Conservation (phyloP, 306 rosid genomes). For the Lathyrus tuberosus region DNA sequence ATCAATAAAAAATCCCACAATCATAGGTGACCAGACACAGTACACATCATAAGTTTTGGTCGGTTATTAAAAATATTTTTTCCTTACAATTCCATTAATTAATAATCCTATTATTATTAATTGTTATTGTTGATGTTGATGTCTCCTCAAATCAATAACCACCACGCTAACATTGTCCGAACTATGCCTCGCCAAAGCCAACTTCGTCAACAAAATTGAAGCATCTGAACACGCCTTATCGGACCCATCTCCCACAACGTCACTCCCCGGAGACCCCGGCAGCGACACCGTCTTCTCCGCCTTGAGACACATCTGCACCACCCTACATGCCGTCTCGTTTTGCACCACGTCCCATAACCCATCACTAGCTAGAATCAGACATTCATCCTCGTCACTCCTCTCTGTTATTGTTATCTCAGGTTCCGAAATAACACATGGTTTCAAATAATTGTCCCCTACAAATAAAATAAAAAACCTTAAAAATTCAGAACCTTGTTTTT, state of each 20-base stretch:
- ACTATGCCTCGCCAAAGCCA: constrained; percentile 86
- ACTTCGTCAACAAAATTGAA: constrained; percentile 73
- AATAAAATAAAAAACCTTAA: not conserved
- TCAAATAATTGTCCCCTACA: constrained; percentile 70
- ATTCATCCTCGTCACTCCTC: constrained; percentile 72
- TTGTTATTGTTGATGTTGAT: constrained; percentile 3
- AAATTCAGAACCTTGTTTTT: not conserved
- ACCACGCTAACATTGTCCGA: constrained; percentile 87
- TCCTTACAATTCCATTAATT: not conserved
- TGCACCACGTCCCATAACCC: constrained; percentile 94
- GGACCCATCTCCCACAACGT: constrained; percentile 44
- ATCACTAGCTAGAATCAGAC: constrained; percentile 80
- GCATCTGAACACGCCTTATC: constrained; percentile 80
- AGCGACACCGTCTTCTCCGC: constrained; percentile 46
- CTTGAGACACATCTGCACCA: constrained; percentile 65
- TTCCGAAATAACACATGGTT: constrained; percentile 81
- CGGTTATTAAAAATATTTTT: constrained; percentile 28
- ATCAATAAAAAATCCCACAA: not conserved
- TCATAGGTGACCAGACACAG: constrained; percentile 14
- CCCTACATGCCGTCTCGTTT: constrained; percentile 78
- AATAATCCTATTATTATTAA: not conserved
- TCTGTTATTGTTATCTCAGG: constrained; percentile 79
- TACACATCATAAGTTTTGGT: constrained; percentile 31
- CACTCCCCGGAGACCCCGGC: constrained; percentile 38
- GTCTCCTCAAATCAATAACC: constrained; percentile 74